phyloP scores from a whole-genome alignment of 1,139 yeast species.

The Geotrichum histeridarum region DNA sequence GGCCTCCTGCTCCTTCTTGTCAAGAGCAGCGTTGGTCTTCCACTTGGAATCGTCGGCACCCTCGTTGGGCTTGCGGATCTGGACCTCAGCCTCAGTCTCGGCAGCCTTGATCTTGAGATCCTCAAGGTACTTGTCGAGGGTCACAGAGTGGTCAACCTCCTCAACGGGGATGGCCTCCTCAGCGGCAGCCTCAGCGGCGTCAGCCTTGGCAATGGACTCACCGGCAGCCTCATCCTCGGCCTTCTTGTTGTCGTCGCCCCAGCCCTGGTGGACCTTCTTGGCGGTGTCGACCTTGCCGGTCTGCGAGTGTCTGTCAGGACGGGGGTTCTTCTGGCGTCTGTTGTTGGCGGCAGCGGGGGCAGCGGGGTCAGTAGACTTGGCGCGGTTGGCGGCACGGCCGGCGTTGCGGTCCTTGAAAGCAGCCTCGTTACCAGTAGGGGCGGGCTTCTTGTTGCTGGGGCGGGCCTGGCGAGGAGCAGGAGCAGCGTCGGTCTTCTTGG shows the following conservation, averaged over 20 bases:
- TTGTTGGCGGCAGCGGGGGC: constrained; percentile 42
- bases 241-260: constrained; percentile 64
- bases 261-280: constrained; percentile 81
- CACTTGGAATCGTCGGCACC: constrained; percentile 54
- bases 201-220: constrained; percentile 54
- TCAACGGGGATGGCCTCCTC: constrained; percentile 37
- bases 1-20: constrained; percentile 42
- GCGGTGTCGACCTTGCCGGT: constrained; percentile 76
- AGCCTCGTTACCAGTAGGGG: constrained; percentile 78
- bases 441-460: constrained; percentile 42
- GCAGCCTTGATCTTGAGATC: constrained; percentile 47
- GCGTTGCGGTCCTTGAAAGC: constrained; percentile 70
- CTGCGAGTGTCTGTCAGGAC: constrained; percentile 76
- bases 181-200: constrained; percentile 41
- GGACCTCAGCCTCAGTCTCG: constrained; percentile 39
- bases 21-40: constrained; percentile 34
- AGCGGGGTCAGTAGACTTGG: constrained; percentile 51
- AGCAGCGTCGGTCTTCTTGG: constrained; percentile 82
- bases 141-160: constrained; percentile 41
- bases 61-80: constrained; percentile 54
- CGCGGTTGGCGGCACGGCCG: constrained; percentile 60
- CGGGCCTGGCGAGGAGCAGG: constrained; percentile 59
- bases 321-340: constrained; percentile 51
- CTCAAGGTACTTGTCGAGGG: constrained; percentile 69
- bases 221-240: constrained; percentile 62